These are phyloP conservation scores for Volutella citrinella DNA, from an alignment of 2,329 filamentous ascomycete genomes.

Conservation along the genomic window DNA sequence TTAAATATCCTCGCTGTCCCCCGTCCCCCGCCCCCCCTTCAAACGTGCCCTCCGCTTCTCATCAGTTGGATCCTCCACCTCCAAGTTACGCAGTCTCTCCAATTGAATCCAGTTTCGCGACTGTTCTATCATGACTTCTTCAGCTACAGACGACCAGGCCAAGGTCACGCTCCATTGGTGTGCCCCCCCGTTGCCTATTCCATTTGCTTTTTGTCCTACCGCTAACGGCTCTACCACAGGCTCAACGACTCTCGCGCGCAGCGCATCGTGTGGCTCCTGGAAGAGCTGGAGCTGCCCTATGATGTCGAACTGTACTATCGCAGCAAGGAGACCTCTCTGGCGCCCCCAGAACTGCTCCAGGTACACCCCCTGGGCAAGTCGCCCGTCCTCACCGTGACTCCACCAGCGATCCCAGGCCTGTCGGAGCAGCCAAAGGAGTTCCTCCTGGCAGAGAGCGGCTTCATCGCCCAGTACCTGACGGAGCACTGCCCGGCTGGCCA, in stretches of 20 bases:
- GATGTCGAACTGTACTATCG: slow-evolving; percentile 79
- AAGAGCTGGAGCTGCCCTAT: slow-evolving; percentile 77
- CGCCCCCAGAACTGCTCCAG: slow-evolving; percentile 71
- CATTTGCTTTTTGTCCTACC: too few relatives aligned
- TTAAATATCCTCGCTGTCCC: too few relatives aligned
- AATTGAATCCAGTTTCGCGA: too few relatives aligned
- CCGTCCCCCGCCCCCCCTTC: too few relatives aligned
- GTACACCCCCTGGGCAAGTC: slow-evolving; percentile 87
- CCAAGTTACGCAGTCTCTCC: too few relatives aligned
- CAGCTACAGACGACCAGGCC: slow-evolving; percentile 38
- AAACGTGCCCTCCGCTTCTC: too few relatives aligned
- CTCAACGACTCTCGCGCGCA: slow-evolving; percentile 80
- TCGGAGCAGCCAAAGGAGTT: slow-evolving; percentile 37
- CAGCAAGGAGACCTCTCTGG: slow-evolving; percentile 56
- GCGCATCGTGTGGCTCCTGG: slow-evolving; percentile 80
- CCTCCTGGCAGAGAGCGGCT: slow-evolving; percentile 77
- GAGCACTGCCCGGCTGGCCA: slow-evolving; percentile 55
- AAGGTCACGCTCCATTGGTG: slow-evolving; percentile 66
- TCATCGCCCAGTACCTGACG: slow-evolving; percentile 78
- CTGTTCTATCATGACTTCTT: too few relatives aligned
- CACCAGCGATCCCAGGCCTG: slow-evolving; percentile 25
- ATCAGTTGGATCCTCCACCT: too few relatives aligned
- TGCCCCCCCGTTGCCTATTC: too few relatives aligned
- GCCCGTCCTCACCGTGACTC: slow-evolving; percentile 68
- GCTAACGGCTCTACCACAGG: too few relatives aligned